Evolutionary conservation across 805 yeast genomes (phyloP).

Genomic region (Teunomyces atbi): DNA sequence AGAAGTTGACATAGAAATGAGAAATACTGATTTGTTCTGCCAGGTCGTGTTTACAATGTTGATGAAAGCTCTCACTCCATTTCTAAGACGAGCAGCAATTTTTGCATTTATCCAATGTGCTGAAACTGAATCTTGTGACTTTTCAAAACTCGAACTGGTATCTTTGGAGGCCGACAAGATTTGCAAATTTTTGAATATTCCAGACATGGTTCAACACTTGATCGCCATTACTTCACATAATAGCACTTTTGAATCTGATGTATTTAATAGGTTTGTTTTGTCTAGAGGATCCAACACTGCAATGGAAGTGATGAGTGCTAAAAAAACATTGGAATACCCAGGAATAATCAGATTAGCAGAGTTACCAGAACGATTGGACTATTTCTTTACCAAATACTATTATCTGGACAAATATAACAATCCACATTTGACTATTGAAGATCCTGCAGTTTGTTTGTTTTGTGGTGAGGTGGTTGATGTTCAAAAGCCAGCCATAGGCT

Average conservation of each 20-base stretch:
- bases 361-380: slow-evolving; percentile 66
- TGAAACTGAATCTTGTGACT: slow-evolving; percentile 29
- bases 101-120: slow-evolving; percentile 56
- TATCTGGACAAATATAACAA: slow-evolving; percentile 43
- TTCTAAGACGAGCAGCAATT: slow-evolving; percentile 60
- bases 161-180: slow-evolving; percentile 54
- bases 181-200: slow-evolving; percentile 48
- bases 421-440: slow-evolving; percentile 44
- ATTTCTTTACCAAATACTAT: slow-evolving; percentile 60
- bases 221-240: background rate
- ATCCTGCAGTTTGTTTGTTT: slow-evolving; percentile 83
- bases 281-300: slow-evolving; percentile 7
- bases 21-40: slow-evolving; percentile 28
- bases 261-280: slow-evolving; percentile 21
- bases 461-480: slow-evolving; percentile 70
- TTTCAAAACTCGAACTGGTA: slow-evolving; percentile 15
- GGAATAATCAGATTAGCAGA: slow-evolving; percentile 58
- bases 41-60: slow-evolving; percentile 51
- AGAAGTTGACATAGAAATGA: slow-evolving; percentile 10
- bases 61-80: slow-evolving; percentile 59
- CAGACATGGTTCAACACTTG: slow-evolving; percentile 26
- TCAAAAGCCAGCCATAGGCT: slow-evolving; percentile 60
- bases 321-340: slow-evolving; percentile 54
- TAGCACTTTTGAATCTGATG: slow-evolving; percentile 23
- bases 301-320: slow-evolving; percentile 12